These are phyloP conservation scores for Thielaviopsis ethacetica DNA, from an alignment of 2,329 filamentous ascomycete species.

Conservation along the genomic window DNA sequence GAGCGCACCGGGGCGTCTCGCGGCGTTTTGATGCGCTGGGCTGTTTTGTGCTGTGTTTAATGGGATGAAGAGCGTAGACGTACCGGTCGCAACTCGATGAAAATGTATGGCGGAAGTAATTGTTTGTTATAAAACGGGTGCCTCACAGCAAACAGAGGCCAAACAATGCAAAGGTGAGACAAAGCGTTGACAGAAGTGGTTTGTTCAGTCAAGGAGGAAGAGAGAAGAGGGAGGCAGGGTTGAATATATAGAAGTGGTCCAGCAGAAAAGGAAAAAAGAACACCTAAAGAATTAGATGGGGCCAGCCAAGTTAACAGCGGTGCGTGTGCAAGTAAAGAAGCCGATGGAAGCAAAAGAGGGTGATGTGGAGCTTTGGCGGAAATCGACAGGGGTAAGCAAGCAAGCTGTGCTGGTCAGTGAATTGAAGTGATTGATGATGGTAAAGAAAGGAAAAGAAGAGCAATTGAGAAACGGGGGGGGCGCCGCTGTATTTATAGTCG, in stretches of 20 bases:
- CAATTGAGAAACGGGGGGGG: no score
- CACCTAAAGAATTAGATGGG: neutral
- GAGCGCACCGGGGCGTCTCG: neutral
- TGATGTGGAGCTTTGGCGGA: slow-evolving; percentile 12
- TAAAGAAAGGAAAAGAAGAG: no score
- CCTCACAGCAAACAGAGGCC: neutral
- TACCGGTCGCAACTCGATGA: neutral
- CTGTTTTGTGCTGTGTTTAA: neutral
- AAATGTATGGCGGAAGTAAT: neutral
- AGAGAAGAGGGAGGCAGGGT: neutral
- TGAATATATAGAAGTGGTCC: neutral
- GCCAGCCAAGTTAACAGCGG: neutral
- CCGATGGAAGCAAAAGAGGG: slow-evolving; percentile 9
- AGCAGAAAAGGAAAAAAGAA: neutral
- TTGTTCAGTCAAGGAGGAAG: neutral
- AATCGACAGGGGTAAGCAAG: neutral
- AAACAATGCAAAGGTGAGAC: neutral
- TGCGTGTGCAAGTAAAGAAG: neutral
- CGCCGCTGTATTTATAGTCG: no score
- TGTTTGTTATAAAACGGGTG: neutral
- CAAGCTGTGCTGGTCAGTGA: neutral
- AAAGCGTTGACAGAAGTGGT: slow-evolving; percentile 4
- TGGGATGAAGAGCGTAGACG: neutral
- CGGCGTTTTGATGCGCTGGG: no score
- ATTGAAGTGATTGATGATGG: neutral